phyloP scores from a whole-genome alignment of 2,329 filamentous ascomycete genomes.

The Calonectria pseudoreteaudii region DNA sequence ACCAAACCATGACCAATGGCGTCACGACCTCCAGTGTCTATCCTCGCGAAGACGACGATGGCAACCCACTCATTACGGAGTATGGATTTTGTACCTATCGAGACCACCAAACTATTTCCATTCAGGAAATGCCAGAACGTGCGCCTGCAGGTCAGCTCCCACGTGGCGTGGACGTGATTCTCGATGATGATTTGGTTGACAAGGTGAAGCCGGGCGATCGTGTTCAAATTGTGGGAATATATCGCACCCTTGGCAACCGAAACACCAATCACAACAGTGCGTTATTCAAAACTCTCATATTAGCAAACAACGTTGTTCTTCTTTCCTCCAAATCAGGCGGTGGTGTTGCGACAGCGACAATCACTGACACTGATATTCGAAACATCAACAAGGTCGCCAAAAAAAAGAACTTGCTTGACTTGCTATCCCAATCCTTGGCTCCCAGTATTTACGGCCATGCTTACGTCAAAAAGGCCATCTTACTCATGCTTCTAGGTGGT shows the following conservation, averaged over 20 bases:
- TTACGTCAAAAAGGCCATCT: conserved; percentile 96
- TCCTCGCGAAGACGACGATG: conserved; percentile 91
- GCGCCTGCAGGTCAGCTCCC: conserved; percentile 96
- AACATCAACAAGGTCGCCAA: conserved; percentile 99
- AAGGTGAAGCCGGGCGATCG: conserved; percentile 94
- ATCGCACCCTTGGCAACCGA: conserved; percentile 91
- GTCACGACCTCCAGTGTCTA: conserved; percentile 92
- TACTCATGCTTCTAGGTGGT: conserved; percentile 93
- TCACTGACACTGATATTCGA: conserved; percentile 96
- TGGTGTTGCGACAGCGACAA: conserved; percentile 89
- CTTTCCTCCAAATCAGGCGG: conserved; percentile 96
- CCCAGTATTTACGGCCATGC: conserved; percentile 98
- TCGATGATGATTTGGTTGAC: conserved; percentile 97
- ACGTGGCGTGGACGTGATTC: conserved; percentile 92
- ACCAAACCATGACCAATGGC: conserved; percentile 97
- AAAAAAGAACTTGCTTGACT: conserved; percentile 91
- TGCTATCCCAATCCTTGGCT: conserved; percentile 92
- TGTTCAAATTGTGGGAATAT: conserved; percentile 97
- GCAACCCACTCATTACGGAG: conserved; percentile 92
- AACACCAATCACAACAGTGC: conserved; percentile 92
- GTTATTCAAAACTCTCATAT: conserved; percentile 91
- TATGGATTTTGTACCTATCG: conserved; percentile 96
- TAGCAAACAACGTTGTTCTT: conserved; percentile 95
- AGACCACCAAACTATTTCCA: conserved; percentile 97
- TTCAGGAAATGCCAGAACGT: conserved; percentile 98